Evolutionary conservation across 257 asterid species (phyloP).

Genomic region (Solanum ossicruentum): DNA sequence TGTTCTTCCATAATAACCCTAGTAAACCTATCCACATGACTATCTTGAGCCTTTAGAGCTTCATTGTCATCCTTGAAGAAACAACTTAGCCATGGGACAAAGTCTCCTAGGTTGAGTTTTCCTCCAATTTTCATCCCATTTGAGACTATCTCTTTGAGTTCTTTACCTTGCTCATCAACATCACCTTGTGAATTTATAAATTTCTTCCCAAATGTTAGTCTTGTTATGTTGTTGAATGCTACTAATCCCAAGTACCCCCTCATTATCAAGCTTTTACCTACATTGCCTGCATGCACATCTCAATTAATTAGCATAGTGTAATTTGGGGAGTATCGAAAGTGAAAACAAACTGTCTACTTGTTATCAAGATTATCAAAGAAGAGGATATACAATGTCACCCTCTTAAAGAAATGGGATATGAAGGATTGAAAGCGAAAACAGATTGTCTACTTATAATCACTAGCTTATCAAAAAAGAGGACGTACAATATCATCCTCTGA

Average conservation of each 20-base stretch:
- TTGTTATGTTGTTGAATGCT: conserved; percentile 12
- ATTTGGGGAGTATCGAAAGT: neutral
- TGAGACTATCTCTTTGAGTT: conserved; percentile 1
- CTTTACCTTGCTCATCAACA: conserved; percentile 2
- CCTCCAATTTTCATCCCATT: conserved; percentile 10
- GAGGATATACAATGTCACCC: neutral
- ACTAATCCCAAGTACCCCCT: conserved; percentile 4
- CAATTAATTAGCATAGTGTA: neutral
- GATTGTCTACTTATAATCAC: neutral
- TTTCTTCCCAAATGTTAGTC: conserved; percentile 1
- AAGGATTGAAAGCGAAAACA: neutral
- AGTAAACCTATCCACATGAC: conserved; percentile 3
- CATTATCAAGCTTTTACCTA: neutral
- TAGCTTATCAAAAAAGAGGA: neutral
- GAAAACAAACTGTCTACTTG: neutral
- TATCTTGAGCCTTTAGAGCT: conserved; percentile 1
- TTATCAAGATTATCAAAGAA: neutral
- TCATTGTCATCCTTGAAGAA: neutral
- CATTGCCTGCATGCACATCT: neutral
- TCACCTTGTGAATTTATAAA: neutral
- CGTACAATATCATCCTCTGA: neutral
- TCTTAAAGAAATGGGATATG: neutral
- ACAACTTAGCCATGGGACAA: conserved; percentile 11
- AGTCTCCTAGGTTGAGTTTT: neutral
- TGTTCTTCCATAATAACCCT: conserved; percentile 4